phyloP scores from a whole-genome alignment of 2,329 filamentous ascomycete genomes.

The Paraphoma chrysanthemicola region DNA sequence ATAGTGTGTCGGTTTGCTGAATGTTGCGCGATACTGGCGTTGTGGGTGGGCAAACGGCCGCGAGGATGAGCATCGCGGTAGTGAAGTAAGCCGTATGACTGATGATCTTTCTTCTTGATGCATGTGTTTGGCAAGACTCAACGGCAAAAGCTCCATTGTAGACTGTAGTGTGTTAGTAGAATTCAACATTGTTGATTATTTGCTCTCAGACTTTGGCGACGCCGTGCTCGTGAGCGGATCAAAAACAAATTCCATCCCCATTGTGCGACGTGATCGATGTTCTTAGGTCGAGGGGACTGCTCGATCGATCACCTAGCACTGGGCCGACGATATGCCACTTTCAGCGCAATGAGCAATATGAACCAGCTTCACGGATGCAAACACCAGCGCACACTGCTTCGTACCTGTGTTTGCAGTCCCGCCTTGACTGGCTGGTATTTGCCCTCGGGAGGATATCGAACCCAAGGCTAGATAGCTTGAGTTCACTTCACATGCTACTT shows the following conservation, averaged over 20 bases:
- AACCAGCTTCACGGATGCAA: no score
- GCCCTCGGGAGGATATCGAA: background rate
- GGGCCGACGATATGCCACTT: no score
- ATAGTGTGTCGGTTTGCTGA: constrained; percentile 18
- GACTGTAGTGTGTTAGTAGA: constrained; percentile 4
- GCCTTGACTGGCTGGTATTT: background rate
- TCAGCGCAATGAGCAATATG: no score
- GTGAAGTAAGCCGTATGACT: background rate
- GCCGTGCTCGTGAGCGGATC: no score
- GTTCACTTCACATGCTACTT: background rate
- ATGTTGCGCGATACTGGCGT: constrained; percentile 1
- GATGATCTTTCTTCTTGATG: background rate
- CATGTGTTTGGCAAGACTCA: background rate
- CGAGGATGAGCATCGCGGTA: background rate
- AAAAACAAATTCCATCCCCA: no score
- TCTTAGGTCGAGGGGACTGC: no score
- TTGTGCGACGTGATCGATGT: no score
- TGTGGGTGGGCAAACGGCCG: background rate
- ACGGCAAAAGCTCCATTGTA: constrained; percentile 1
- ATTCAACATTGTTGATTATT: constrained; percentile 2
- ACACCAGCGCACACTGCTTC: no score
- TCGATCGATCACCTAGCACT: no score
- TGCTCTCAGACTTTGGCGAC: no score
- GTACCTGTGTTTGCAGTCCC: background rate
- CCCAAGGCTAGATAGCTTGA: no score